A percentile compares a stretch with the other conserved stretches of the same genome.
Conservation (phyloP, 192 early-diverging fungal species). For the Haplosporangium gracile region DNA sequence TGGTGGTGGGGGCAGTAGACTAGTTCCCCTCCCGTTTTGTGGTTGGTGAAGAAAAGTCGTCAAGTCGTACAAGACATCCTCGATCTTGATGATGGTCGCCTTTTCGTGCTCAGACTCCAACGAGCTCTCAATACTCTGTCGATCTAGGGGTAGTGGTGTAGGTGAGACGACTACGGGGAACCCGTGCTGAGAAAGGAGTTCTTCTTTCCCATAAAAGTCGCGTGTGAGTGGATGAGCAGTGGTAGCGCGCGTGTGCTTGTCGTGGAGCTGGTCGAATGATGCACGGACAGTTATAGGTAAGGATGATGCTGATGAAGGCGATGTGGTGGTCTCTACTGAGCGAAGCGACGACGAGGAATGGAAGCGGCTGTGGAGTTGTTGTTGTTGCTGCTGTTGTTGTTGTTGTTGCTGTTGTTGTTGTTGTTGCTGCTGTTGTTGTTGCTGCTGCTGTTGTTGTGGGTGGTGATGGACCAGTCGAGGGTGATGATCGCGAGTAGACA, state of each 20-base stretch:
- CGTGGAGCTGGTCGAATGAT: background rate
- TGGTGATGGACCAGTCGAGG: background rate
- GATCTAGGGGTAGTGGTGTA: background rate
- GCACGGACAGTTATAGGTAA: background rate
- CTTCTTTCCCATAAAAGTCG: background rate
- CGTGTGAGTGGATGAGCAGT: background rate
- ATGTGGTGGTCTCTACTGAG: background rate
- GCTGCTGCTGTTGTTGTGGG: no score
- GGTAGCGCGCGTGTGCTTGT: background rate
- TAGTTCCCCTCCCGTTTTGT: background rate
- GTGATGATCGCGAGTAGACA: background rate
- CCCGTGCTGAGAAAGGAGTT: background rate
- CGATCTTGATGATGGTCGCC: background rate
- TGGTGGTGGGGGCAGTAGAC: background rate
- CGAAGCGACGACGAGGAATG: background rate
- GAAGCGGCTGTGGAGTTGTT: background rate
- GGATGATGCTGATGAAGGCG: background rate
- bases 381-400: constrained; percentile 1
- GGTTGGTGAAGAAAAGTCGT: background rate
- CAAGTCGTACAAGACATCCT: background rate
- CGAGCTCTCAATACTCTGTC: background rate
- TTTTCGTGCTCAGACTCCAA: background rate
- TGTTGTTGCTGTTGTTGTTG: constrained; percentile 4
- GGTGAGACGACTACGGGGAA: background rate
- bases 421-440: background rate